phyloP scores from a whole-genome alignment of 306 rosid species.

The Quercus bicolor region DNA sequence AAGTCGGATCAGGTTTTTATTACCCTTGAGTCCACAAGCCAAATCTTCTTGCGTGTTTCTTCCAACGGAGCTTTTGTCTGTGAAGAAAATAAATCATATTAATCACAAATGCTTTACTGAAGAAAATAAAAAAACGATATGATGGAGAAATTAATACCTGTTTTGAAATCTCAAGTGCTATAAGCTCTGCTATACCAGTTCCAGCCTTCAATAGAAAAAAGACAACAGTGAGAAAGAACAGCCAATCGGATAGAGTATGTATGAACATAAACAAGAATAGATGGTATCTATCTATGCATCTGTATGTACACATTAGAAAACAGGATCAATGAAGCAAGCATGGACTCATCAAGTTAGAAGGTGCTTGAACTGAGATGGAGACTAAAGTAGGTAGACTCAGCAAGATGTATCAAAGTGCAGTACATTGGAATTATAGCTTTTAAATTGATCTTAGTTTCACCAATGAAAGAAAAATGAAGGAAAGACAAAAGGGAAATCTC shows the following conservation, averaged over 20 bases:
- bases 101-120: slow-evolving; percentile 3
- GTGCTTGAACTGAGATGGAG: background rate
- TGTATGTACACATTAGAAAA: background rate
- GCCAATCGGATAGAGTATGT: background rate
- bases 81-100: slow-evolving; percentile 9
- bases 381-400: background rate
- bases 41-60: slow-evolving; percentile 87
- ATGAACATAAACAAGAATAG: background rate
- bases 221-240: slow-evolving; percentile 31
- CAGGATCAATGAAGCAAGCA: background rate
- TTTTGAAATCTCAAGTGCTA: slow-evolving; percentile 93
- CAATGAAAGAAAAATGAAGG: background rate
- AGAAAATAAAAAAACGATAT: background rate
- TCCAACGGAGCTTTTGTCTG: slow-evolving; percentile 79
- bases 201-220: slow-evolving; percentile 77
- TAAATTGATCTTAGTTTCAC: background rate
- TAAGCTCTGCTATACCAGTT: slow-evolving; percentile 97
- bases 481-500: background rate
- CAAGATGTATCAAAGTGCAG: background rate
- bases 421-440: background rate
- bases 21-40: slow-evolving; percentile 99
- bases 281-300: background rate
- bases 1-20: background rate
- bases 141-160: slow-evolving; percentile 47
- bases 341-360: background rate